Base-by-base conservation (phyloP, 2,329 filamentous ascomycete species). In the Aspergillus calidoustus region DNA sequence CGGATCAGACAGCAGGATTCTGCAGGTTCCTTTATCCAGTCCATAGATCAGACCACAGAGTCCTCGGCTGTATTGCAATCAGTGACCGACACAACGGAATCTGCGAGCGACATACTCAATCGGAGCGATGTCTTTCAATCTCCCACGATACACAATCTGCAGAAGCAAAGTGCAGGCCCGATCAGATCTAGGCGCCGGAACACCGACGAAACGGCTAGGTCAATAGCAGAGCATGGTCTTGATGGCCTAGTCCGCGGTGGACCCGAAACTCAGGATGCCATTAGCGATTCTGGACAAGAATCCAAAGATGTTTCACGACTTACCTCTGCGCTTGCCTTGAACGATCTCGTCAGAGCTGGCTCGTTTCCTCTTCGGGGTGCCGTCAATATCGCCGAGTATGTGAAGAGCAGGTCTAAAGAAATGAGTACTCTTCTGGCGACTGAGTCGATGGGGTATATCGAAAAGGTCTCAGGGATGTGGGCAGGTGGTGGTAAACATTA, bases 381-480 rank as follows among this genome's bases (percentile, higher is more conserved):
- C 0, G 91, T 91, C 9, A 89, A 89, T 1, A 86, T 97, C 72
- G 92, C 93, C 8, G 91, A 89, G 51, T 97, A 93, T 72, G 81
- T 97, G 55, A 91, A 91, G 71, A 89, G 85, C 59, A 88, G 91
- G 23, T 90, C 92, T 23, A 91, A 91, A 68, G 87, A 88, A 38
- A 91, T 98, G 88, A 92, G 91, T 63, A 91, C 83, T 30, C 80
- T 96, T 8, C 80, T 98, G 50, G 91, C 94, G 7, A 92, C 90
- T 0, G 93, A 97, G 75, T 96, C 94, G 0, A 96, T 97, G 89
- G 93, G 92, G 1, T 98, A 98, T 73, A 90, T 97, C 34, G 93
- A 96, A 72, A 98, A 97, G 76, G 93, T 98, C 0, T 96, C 94
- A 0, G 94, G 93, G 43, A 98, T 98, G 91, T 95, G 95, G 88